phyloP scores from a whole-genome alignment of 2,329 filamentous ascomycete species.

The Sarocladium oryzae region DNA sequence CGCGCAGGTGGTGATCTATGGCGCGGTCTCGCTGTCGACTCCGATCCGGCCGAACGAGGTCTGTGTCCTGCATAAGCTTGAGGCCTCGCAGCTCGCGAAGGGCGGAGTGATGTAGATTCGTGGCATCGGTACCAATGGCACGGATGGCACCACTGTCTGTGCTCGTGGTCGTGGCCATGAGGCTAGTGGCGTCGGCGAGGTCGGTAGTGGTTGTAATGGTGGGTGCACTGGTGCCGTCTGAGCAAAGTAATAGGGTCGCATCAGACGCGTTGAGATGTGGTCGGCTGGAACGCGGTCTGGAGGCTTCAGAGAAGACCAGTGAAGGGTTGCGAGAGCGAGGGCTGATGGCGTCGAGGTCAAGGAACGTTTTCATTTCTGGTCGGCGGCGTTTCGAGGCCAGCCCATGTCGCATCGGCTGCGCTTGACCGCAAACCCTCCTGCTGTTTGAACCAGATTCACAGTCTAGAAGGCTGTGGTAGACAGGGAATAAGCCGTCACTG shows the following conservation, averaged over 20 bases:
- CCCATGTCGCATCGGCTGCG: conserved; percentile 1
- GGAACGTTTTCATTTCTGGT: conserved; percentile 13
- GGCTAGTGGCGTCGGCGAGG: conserved; percentile 5
- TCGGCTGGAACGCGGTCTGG: background rate
- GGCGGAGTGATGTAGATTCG: conserved; percentile 8
- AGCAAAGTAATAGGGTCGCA: conserved; percentile 12
- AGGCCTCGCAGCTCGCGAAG: conserved; percentile 6
- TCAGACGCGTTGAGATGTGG: background rate
- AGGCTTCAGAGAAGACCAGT: background rate
- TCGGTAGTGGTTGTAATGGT: conserved; percentile 8
- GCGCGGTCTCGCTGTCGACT: conserved; percentile 13
- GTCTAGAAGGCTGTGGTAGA: conserved; percentile 1
- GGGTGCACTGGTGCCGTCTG: conserved; percentile 10
- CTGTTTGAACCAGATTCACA: background rate
- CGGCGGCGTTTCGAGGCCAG: conserved; percentile 6
- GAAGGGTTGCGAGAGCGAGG: background rate
- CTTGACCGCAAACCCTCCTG: background rate
- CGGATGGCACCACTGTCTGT: conserved; percentile 4
- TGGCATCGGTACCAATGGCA: background rate
- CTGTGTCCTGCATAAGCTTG: conserved; percentile 6
- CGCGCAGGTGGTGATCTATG: conserved; percentile 17
- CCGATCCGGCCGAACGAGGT: background rate
- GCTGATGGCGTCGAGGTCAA: conserved; percentile 12
- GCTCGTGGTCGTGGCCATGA: conserved; percentile 7
- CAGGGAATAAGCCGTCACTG: conserved; percentile 1